phyloP scores from a whole-genome alignment of 352 stramenopile species.

The Pythium utonaiense region DNA sequence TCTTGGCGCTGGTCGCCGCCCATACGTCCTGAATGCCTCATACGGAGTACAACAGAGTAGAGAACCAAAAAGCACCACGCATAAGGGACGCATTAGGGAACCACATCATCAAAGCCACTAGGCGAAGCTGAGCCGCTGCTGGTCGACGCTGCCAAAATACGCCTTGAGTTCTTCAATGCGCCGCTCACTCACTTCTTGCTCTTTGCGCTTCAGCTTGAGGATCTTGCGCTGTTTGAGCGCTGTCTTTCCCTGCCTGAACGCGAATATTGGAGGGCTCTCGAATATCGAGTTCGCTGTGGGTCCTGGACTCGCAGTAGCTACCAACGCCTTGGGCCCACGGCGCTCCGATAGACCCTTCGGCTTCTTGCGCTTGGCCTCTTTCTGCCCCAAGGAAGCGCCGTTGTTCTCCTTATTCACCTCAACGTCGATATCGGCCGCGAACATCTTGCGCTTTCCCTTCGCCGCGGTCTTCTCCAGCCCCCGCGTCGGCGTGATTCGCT shows the following conservation, averaged over 20 bases:
- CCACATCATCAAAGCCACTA: constrained; percentile 12
- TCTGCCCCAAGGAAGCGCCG: background rate
- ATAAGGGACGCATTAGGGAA: too few species aligned
- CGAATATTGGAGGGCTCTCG: constrained; percentile 54
- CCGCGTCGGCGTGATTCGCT: background rate
- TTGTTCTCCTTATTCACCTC: constrained; percentile 22
- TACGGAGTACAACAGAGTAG: too few species aligned
- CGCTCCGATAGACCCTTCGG: background rate
- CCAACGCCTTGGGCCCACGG: background rate
- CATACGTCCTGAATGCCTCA: constrained; percentile 10
- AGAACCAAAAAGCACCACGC: background rate
- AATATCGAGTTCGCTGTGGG: constrained; percentile 15
- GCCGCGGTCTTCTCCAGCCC: background rate
- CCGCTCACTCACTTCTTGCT: constrained; percentile 44
- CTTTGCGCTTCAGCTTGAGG: constrained; percentile 21
- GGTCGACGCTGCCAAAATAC: constrained; percentile 62
- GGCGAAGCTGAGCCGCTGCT: constrained; percentile 44
- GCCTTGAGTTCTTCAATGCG: constrained; percentile 50
- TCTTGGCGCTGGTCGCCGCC: constrained; percentile 41
- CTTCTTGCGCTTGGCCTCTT: background rate
- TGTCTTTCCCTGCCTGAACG: constrained; percentile 42
- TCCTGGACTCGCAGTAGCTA: background rate
- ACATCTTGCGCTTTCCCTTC: constrained; percentile 13
- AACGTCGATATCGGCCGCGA: background rate
- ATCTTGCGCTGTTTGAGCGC: constrained; percentile 34